Percentiles rank a stretch among this genome's conserved stretches.
These are phyloP conservation scores for Jackrogersella multiformis DNA, from an alignment of 495 filamentous ascomycete genomes.

Conservation along the genomic window DNA sequence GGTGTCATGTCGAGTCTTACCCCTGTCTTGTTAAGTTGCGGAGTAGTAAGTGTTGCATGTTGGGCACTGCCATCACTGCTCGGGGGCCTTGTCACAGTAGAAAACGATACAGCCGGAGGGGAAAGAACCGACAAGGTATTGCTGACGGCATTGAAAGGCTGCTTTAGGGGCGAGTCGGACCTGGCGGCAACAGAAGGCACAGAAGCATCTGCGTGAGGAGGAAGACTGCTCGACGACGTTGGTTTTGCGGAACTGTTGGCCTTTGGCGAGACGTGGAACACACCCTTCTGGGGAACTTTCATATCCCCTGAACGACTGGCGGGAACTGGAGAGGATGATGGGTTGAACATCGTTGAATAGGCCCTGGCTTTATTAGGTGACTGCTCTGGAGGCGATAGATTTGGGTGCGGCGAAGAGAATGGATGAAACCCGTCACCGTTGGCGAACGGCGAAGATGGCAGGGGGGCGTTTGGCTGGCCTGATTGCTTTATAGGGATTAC, in stretches of 20 bases:
- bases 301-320: slow-evolving; percentile 21
- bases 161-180: slow-evolving; percentile 40
- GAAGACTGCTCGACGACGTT: slow-evolving; percentile 38
- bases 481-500: slow-evolving; percentile 41
- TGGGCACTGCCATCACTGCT: slow-evolving; percentile 26
- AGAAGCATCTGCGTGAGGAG: slow-evolving; percentile 36
- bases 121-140: slow-evolving; percentile 35
- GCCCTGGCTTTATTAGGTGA: slow-evolving; percentile 53
- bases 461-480: slow-evolving; percentile 31
- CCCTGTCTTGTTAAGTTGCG: slow-evolving; percentile 40
- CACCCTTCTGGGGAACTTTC: slow-evolving; percentile 42
- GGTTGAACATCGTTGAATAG: slow-evolving; percentile 52
- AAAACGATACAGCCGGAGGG: slow-evolving; percentile 30
- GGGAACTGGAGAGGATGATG: slow-evolving; percentile 38
- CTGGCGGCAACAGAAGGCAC: slow-evolving; percentile 29
- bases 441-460: slow-evolving; percentile 40
- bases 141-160: slow-evolving; percentile 38
- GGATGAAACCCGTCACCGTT: slow-evolving; percentile 46
- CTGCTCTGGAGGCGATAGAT: slow-evolving; percentile 51
- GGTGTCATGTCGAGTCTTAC: slow-evolving; percentile 41
- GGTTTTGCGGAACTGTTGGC: slow-evolving; percentile 39
- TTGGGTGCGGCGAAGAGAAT: slow-evolving; percentile 57
- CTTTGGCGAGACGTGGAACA: slow-evolving; percentile 41
- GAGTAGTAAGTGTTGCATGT: slow-evolving; percentile 34
- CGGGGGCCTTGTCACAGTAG: slow-evolving; percentile 24